Conservation (phyloP, 208 protist species). For the Acanthamoeba lenticulata region DNA sequence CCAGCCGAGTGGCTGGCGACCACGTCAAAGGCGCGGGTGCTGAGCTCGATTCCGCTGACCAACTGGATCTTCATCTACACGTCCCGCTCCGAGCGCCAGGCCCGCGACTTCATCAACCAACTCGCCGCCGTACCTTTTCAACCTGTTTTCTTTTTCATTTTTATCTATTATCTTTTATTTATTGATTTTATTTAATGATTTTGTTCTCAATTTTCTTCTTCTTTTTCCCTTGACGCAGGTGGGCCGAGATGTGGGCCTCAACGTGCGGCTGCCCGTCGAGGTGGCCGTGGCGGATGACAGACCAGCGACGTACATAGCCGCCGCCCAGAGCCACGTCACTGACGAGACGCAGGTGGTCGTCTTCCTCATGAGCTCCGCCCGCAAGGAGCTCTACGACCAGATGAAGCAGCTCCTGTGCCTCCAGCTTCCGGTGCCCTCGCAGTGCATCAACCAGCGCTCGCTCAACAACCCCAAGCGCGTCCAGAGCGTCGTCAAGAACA, state of each 20-base stretch:
- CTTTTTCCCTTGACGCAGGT: background rate
- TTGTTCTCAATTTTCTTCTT: background rate
- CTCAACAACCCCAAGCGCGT: background rate
- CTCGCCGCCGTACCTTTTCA: background rate
- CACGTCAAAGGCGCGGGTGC: background rate
- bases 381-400: conserved; percentile 11
- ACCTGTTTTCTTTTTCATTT: background rate
- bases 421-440: background rate
- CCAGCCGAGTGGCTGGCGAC: background rate
- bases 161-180: background rate
- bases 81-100: background rate
- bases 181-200: background rate
- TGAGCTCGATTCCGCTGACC: background rate
- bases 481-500: conserved; percentile 58
- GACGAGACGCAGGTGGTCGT: background rate
- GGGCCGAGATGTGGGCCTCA: background rate
- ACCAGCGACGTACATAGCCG: background rate
- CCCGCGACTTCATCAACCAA: background rate
- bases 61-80: conserved; percentile 7
- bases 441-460: background rate
- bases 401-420: conserved; percentile 6
- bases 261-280: background rate
- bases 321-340: background rate
- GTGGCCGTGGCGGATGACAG: background rate
- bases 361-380: background rate